Conservation (phyloP, 2,329 filamentous ascomycete genomes). For the Colletotrichum camelliae region DNA sequence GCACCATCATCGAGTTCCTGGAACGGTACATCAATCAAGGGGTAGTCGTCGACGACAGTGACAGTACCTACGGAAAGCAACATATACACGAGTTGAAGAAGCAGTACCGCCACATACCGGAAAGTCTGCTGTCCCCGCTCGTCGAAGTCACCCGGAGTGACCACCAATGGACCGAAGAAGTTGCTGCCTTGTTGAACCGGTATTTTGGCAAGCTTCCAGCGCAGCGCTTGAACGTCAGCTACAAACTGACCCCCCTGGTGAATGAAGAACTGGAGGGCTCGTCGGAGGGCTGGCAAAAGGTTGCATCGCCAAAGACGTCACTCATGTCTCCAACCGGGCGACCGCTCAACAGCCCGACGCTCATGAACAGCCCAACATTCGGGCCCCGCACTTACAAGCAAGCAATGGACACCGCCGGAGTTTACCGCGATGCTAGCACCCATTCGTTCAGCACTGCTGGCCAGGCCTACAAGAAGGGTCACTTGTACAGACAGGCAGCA, state of each 20-base stretch:
- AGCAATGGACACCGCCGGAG: conserved; percentile 28
- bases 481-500: conserved; percentile 76
- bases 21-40: conserved; percentile 47
- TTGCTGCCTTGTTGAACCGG: conserved; percentile 46
- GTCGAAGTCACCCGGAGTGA: conserved; percentile 40
- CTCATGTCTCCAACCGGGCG: neutral
- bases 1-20: conserved; percentile 46
- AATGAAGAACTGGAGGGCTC: conserved; percentile 34
- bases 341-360: conserved; percentile 3
- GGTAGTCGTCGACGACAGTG: conserved; percentile 7
- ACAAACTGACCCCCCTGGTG: conserved; percentile 42
- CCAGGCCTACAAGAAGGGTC: conserved; percentile 52
- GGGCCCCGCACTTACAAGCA: conserved; percentile 8
- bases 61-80: conserved; percentile 35
- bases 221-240: conserved; percentile 41
- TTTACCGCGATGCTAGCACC: conserved; percentile 31
- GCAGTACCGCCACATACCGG: conserved; percentile 47
- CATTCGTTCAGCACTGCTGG: conserved; percentile 42
- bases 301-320: neutral
- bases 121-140: conserved; percentile 45
- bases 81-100: conserved; percentile 37
- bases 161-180: conserved; percentile 39
- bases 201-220: conserved; percentile 46
- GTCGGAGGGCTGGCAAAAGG: conserved; percentile 11
- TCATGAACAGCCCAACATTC: neutral